A percentile compares a stretch with the other conserved stretches of the same genome.
phyloP scores from a whole-genome alignment of 176 grass and related monocot genomes.

The Lolium multiflorum region DNA sequence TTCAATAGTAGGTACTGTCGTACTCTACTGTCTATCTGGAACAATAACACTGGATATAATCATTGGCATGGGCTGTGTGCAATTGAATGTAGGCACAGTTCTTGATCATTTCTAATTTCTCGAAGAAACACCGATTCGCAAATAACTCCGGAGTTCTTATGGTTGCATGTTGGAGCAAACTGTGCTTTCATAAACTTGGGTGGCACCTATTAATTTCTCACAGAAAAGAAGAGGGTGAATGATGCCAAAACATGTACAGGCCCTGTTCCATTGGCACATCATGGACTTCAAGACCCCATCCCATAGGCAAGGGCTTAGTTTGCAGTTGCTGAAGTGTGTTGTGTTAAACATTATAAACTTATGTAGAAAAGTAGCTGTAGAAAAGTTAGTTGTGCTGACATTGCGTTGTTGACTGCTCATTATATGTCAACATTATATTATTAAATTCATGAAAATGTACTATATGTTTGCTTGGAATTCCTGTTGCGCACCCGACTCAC shows the following conservation, averaged over 20 bases:
- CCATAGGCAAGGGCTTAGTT: background rate
- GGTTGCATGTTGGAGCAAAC: background rate
- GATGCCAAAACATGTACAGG: background rate
- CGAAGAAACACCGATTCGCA: background rate
- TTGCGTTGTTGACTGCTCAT: background rate
- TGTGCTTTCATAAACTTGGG: background rate
- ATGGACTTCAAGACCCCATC: background rate
- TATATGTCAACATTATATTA: background rate
- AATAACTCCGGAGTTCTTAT: background rate
- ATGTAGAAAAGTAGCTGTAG: background rate
- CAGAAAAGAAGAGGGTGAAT: background rate
- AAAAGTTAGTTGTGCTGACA: background rate
- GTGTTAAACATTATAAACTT: background rate
- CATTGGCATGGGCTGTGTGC: background rate
- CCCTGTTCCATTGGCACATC: background rate
- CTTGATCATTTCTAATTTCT: constrained; percentile 17
- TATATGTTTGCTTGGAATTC: background rate
- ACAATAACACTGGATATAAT: background rate
- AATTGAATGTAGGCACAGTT: constrained; percentile 21
- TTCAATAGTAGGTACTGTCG: background rate
- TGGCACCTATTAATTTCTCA: background rate
- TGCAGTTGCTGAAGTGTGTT: background rate
- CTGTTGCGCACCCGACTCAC: background rate
- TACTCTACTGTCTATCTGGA: background rate
- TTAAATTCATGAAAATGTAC: background rate